Percentiles rank a stretch among this genome's conserved stretches.
phyloP scores from a whole-genome alignment of 805 yeast genomes.

The Pichia nakasei region DNA sequence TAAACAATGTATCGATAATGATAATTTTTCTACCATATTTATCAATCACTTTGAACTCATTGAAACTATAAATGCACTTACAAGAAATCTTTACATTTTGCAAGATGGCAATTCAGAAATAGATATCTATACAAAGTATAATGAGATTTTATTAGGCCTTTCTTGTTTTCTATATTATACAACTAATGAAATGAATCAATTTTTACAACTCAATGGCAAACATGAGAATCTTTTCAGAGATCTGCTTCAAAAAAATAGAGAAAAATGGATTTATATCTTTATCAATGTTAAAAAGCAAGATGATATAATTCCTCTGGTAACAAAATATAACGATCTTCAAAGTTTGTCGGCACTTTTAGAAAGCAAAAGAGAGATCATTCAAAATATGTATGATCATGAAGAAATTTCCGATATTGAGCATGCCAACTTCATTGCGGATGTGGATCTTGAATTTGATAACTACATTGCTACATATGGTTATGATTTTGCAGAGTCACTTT shows the following conservation, averaged over 20 bases:
- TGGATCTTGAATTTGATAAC: constrained; percentile 28
- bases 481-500: constrained; percentile 58
- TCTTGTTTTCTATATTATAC: constrained; percentile 21
- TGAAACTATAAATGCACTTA: constrained; percentile 13
- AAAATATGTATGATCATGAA: constrained; percentile 14
- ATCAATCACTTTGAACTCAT: constrained; percentile 11
- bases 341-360: constrained; percentile 51
- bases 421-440: constrained; percentile 15
- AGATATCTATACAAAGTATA: constrained; percentile 1
- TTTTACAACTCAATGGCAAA: too few species aligned
- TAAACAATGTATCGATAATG: constrained; percentile 1
- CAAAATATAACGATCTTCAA: constrained; percentile 53
- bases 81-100: constrained; percentile 7
- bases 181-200: constrained; percentile 10
- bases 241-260: constrained; percentile 16
- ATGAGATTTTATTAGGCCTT: constrained; percentile 14
- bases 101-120: not conserved
- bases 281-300: constrained; percentile 40
- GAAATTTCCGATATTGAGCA: constrained; percentile 14
- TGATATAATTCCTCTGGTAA: constrained; percentile 56
- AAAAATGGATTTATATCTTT: constrained; percentile 52
- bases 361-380: constrained; percentile 32
- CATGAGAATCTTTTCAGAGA: not conserved
- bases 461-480: constrained; percentile 59
- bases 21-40: constrained; percentile 12